These are phyloP conservation scores for Acacia acuminata DNA, from an alignment of 306 rosid species.

Conservation along the genomic window DNA sequence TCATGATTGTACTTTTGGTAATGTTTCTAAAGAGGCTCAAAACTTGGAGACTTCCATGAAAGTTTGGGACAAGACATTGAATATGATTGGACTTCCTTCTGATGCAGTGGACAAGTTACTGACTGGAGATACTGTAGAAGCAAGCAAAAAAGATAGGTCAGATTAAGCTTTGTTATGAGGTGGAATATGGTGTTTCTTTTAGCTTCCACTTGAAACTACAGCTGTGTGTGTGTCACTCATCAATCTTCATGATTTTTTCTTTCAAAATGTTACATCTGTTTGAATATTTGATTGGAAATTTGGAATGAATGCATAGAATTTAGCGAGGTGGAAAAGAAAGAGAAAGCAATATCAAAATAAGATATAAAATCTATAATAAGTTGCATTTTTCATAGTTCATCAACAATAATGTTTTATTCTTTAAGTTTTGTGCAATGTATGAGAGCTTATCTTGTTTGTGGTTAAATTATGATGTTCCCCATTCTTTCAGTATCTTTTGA, in stretches of 20 bases:
- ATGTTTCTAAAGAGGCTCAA: neutral
- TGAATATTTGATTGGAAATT: no score
- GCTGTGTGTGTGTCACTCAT: neutral
- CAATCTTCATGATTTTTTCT: no score
- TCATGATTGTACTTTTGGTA: neutral
- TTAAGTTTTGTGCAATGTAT: no score
- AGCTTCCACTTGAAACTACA: neutral
- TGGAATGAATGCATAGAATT: neutral
- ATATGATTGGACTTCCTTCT: neutral
- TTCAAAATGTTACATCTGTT: neutral
- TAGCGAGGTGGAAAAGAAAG: neutral
- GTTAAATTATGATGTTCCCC: no score
- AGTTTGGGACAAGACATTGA: neutral
- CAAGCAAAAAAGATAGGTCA: neutral
- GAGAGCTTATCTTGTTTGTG: no score
- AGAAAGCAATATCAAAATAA: no score
- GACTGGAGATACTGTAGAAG: neutral
- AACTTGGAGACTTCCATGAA: neutral
- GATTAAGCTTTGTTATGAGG: neutral
- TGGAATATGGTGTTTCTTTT: neutral
- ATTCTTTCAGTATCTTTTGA: no score
- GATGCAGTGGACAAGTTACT: neutral
- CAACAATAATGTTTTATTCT: no score
- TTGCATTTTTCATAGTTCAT: no score
- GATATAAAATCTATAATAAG: neutral